Evolutionary conservation across 2,329 filamentous ascomycete genomes (phyloP).

Genomic region (Colletotrichum phormii): DNA sequence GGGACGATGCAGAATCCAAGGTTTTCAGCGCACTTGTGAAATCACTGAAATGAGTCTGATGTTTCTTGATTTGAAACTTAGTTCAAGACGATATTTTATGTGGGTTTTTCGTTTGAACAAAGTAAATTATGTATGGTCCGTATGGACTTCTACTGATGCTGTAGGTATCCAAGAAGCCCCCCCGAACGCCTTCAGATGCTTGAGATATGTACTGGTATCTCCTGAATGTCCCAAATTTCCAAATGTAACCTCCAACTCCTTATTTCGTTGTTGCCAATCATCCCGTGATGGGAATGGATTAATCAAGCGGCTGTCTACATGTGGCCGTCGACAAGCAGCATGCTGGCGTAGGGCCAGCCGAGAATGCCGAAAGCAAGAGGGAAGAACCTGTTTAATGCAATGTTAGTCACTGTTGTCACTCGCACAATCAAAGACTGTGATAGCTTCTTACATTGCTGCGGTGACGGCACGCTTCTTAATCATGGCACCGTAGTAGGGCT

Average conservation of each 20-base stretch:
- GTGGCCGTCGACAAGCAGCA: slow-evolving; percentile 22
- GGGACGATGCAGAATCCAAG: background rate
- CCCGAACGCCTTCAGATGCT: slow-evolving; percentile 26
- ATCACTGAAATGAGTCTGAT: background rate
- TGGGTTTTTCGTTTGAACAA: slow-evolving; percentile 3
- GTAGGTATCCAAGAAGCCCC: slow-evolving; percentile 2
- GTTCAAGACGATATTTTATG: background rate
- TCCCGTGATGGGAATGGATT: background rate
- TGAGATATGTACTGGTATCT: slow-evolving; percentile 35
- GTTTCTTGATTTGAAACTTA: background rate
- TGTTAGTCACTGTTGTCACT: slow-evolving; percentile 6
- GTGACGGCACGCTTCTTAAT: slow-evolving; percentile 44
- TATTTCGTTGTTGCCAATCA: background rate
- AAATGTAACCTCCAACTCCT: slow-evolving; percentile 11
- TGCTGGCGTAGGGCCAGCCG: slow-evolving; percentile 36
- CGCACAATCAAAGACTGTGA: background rate
- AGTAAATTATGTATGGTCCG: slow-evolving; percentile 26
- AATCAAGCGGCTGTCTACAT: slow-evolving; percentile 6
- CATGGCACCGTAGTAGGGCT: slow-evolving; percentile 52
- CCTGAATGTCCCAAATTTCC: slow-evolving; percentile 16
- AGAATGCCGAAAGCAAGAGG: slow-evolving; percentile 21
- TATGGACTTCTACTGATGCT: slow-evolving; percentile 27
- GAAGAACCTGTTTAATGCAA: slow-evolving; percentile 4
- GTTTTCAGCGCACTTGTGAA: background rate
- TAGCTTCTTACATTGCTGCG: slow-evolving; percentile 48